Evolutionary conservation across 176 grass and related monocot genomes (phyloP).

Genomic region (Themeda triandra): DNA sequence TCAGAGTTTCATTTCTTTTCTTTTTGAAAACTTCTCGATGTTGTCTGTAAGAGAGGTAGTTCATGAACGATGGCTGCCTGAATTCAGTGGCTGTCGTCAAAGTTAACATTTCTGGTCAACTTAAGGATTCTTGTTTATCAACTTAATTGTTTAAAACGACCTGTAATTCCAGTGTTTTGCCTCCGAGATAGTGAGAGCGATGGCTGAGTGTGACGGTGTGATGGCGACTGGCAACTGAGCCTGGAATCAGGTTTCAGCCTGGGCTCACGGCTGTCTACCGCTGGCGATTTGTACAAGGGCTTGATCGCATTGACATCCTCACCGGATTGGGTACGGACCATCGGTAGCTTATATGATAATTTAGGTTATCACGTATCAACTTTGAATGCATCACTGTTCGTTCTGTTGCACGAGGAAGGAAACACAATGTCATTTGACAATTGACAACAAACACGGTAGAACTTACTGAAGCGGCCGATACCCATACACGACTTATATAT

Average conservation of each 20-base stretch:
- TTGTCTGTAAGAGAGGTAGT: conserved; percentile 42
- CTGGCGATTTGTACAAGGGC: no score
- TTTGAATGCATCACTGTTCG: not conserved
- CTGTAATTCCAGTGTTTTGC: not conserved
- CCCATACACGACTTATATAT: no score
- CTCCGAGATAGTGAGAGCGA: not conserved
- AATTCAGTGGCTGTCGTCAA: conserved; percentile 42
- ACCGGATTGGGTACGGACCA: not conserved
- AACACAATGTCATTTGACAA: not conserved
- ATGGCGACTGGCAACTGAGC: not conserved
- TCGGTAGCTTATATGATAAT: not conserved
- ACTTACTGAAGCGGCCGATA: not conserved
- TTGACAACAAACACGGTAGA: not conserved
- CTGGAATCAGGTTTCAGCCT: no score
- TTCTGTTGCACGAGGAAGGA: not conserved
- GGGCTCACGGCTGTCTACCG: no score
- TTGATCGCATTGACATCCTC: not conserved
- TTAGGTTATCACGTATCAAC: not conserved
- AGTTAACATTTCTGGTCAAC: conserved; percentile 25
- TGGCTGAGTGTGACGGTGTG: not conserved
- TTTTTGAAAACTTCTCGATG: conserved; percentile 6
- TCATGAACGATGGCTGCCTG: conserved; percentile 44
- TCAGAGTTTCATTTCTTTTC: not conserved
- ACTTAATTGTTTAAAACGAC: not conserved
- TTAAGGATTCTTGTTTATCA: conserved; percentile 9